A percentile compares a stretch with the other conserved stretches of the same genome.
These are phyloP conservation scores for Alternaria viburni DNA, from an alignment of 2,329 filamentous ascomycete species.

Conservation along the genomic window DNA sequence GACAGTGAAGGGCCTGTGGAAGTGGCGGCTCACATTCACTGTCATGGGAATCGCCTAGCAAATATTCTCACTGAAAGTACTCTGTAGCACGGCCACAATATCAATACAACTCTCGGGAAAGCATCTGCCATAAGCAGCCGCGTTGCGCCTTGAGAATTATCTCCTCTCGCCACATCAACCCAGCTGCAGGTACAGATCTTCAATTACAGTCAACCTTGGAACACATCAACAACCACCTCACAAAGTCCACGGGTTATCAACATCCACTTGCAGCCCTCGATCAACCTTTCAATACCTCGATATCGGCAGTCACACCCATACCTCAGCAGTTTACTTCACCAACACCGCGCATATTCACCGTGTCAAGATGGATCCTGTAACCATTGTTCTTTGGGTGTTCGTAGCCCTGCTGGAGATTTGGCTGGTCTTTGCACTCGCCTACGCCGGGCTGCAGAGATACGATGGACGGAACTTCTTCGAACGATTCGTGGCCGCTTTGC, in stretches of 20 bases:
- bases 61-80: not conserved
- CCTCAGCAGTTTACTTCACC: not conserved
- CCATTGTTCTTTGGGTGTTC: not conserved
- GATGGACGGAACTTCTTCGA: constrained; percentile 1
- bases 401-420: constrained; percentile 6
- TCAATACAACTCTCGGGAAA: not conserved
- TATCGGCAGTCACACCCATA: not conserved
- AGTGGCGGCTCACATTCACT: not conserved
- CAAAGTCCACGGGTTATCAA: not conserved
- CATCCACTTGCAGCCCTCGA: not conserved
- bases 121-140: not conserved
- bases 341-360: not conserved
- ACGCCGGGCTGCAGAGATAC: constrained; percentile 6
- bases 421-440: constrained; percentile 13
- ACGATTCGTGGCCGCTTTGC: constrained; percentile 1
- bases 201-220: not conserved
- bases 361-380: not conserved
- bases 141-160: not conserved
- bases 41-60: not conserved
- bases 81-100: not conserved
- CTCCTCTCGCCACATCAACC: not conserved
- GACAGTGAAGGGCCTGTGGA: not conserved
- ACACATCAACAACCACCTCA: not conserved
- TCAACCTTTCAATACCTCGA: not conserved
- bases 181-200: not conserved